Evolutionary conservation across 345 rosid genomes (phyloP).

Genomic region (Eucalyptus lansdowneana): DNA sequence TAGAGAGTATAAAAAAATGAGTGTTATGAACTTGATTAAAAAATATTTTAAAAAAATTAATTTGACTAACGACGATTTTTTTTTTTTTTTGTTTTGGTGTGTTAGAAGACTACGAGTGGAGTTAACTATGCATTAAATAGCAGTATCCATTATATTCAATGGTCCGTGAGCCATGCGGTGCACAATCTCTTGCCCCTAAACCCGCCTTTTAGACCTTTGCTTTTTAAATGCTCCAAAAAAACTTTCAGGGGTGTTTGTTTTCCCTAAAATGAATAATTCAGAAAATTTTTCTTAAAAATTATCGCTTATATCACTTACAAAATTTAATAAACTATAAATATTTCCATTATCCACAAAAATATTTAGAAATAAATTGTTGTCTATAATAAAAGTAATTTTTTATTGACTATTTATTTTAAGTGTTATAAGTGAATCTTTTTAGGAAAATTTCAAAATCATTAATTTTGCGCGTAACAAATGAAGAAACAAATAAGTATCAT

Average conservation of each 20-base stretch:
- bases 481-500: too few species aligned
- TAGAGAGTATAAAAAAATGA: background rate
- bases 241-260: background rate
- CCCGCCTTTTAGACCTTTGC: background rate
- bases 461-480: too few species aligned
- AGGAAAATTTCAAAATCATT: too few species aligned
- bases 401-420: background rate
- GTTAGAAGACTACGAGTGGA: background rate
- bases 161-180: background rate
- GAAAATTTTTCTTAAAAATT: too few species aligned
- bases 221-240: background rate
- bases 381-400: background rate
- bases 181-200: background rate
- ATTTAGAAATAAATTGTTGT: too few species aligned
- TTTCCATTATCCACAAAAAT: too few species aligned
- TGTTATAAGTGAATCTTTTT: too few species aligned
- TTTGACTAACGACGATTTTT: background rate
- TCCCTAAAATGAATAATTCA: too few species aligned
- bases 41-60: too few species aligned
- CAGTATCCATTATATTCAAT: too few species aligned
- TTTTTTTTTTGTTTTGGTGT: too few species aligned
- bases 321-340: too few species aligned
- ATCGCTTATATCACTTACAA: background rate
- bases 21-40: background rate
- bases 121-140: background rate